A percentile compares a stretch with the other conserved stretches of the same genome.
Evolutionary conservation across 2,329 filamentous ascomycete species (phyloP).

Genomic region (Epichloe typhina): DNA sequence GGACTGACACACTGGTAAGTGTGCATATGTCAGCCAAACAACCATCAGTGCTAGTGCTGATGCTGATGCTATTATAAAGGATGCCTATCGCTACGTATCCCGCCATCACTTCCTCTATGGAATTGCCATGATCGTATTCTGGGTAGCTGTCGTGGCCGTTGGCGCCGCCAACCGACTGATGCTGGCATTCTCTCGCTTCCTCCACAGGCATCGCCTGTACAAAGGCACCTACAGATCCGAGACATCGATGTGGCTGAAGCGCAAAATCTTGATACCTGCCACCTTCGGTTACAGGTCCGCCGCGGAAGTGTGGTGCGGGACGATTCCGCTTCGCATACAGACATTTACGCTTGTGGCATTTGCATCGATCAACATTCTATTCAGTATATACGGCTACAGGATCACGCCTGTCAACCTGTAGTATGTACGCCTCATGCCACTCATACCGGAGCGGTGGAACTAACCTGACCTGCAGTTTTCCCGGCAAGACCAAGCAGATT

Average conservation of each 20-base stretch:
- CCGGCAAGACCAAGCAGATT: constrained; percentile 19
- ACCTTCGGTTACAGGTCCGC: constrained; percentile 30
- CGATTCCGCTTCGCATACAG: constrained; percentile 30
- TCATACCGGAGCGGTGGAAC: not conserved
- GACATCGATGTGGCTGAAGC: constrained; percentile 17
- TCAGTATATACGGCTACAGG: constrained; percentile 23
- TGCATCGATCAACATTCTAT: constrained; percentile 23
- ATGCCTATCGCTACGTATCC: constrained; percentile 21
- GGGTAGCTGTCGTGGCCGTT: constrained; percentile 24
- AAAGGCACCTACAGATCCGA: not conserved
- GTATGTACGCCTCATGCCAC: constrained; percentile 13
- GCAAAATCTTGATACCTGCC: constrained; percentile 24
- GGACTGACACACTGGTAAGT: constrained; percentile 26
- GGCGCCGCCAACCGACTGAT: constrained; percentile 21
- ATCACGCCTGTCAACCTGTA: constrained; percentile 26
- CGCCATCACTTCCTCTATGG: constrained; percentile 23
- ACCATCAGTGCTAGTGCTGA: not conserved
- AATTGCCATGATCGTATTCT: constrained; percentile 26
- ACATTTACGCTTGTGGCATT: constrained; percentile 26
- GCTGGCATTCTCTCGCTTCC: constrained; percentile 4
- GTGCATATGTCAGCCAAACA: not conserved
- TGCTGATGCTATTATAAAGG: not conserved
- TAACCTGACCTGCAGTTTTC: constrained; percentile 18
- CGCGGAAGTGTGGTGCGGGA: constrained; percentile 31
- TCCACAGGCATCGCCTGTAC: not conserved